Conservation (phyloP, 2,329 filamentous ascomycete species). For the Cladophialophora yegresii region DNA sequence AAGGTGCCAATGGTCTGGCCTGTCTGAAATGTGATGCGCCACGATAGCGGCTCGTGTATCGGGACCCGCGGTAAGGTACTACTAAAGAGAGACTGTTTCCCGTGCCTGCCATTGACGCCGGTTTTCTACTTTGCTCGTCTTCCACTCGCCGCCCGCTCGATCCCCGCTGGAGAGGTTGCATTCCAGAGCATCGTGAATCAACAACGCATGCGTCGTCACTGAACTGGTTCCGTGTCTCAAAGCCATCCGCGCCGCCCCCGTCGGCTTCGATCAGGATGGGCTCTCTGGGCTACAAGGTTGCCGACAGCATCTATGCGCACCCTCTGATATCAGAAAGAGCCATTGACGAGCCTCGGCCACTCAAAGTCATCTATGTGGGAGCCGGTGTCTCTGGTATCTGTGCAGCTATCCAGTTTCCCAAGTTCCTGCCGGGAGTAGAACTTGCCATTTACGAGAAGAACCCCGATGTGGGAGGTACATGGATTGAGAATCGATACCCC, state of each 20-base stretch:
- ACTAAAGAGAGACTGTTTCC: constrained; percentile 3
- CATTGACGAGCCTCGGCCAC: constrained; percentile 30
- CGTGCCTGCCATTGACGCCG: not conserved
- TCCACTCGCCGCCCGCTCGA: not conserved
- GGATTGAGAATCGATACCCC: constrained; percentile 36
- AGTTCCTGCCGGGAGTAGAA: constrained; percentile 27
- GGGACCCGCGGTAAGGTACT: constrained; percentile 7
- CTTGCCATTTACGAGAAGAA: constrained; percentile 40
- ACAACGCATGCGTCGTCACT: not conserved
- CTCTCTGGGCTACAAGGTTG: constrained; percentile 25
- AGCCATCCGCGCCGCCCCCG: not conserved
- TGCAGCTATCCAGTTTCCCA: constrained; percentile 32
- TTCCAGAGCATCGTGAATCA: not conserved
- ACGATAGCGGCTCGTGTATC: not conserved
- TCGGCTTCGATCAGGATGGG: constrained; percentile 19
- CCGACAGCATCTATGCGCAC: constrained; percentile 25
- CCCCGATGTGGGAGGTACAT: constrained; percentile 41
- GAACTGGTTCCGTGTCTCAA: not conserved
- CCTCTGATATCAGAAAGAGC: constrained; percentile 34
- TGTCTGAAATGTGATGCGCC: not conserved
- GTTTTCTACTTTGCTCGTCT: not conserved
- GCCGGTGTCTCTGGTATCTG: constrained; percentile 42
- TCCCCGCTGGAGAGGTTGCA: not conserved
- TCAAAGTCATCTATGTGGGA: constrained; percentile 42
- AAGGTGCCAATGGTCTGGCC: not conserved